These are phyloP conservation scores for Arachnopeziza araneosa DNA, from an alignment of 2,329 filamentous ascomycete genomes.

Conservation along the genomic window DNA sequence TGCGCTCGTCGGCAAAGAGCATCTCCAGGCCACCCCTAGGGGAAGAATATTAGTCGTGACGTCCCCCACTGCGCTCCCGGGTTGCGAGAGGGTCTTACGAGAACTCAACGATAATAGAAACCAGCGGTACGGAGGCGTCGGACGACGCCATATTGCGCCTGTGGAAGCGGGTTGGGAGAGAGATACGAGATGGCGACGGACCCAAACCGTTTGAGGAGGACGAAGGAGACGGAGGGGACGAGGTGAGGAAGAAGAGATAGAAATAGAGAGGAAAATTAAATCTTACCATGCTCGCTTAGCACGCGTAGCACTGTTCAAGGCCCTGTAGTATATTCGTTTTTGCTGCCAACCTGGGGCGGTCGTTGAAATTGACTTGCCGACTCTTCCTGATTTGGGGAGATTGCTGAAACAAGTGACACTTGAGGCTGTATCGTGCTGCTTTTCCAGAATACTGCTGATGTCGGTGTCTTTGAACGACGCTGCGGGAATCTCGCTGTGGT, in stretches of 20 bases:
- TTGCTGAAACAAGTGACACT: not conserved
- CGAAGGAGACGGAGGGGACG: not conserved
- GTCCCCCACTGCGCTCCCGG: slow-evolving; percentile 6
- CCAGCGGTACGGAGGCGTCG: slow-evolving; percentile 23
- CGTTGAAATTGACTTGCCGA: not conserved
- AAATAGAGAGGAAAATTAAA: slow-evolving; percentile 6
- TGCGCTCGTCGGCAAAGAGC: slow-evolving; percentile 79
- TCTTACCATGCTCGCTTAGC: slow-evolving; percentile 11
- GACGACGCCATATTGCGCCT: slow-evolving; percentile 15
- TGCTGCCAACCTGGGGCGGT: not conserved
- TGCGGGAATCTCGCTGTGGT: no score
- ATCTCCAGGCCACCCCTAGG: slow-evolving; percentile 84
- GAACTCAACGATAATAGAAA: slow-evolving; percentile 69
- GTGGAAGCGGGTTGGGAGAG: not conserved
- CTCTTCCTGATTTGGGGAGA: not conserved
- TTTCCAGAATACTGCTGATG: not conserved
- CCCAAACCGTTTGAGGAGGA: not conserved
- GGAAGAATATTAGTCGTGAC: slow-evolving; percentile 7
- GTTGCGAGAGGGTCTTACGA: slow-evolving; percentile 27
- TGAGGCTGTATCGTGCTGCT: not conserved
- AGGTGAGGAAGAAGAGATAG: not conserved
- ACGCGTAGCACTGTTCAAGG: not conserved
- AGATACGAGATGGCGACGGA: not conserved
- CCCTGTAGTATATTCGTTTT: slow-evolving; percentile 8
- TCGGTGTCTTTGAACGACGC: no score